Evolutionary conservation across 1,139 yeast genomes (phyloP), one percentile per base, ranked within the genome.

Genomic region (Schwanniomyces etchellsii): DNA sequence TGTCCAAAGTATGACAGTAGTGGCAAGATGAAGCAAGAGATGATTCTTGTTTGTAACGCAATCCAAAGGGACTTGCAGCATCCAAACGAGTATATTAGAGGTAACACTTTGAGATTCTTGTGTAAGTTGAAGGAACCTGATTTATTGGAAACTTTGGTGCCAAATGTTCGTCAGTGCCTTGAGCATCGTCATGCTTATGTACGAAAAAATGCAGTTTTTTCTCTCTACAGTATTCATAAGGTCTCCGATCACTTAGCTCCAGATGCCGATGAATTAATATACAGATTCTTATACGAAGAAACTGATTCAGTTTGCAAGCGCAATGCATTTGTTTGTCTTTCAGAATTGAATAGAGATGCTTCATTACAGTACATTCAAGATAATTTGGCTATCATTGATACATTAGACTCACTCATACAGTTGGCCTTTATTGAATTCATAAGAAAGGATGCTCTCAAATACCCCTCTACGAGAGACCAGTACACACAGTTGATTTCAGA

Each of bases 111-210:
- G 58, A 77, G 97, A 49, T 91, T 88, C 57, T 71, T 93, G 52
- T 78, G 91, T 40, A 93, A 91, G 55, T 70, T 93, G 55, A 82
- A 80, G 52, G 98, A 93, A 60, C 82, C 95, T 1, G 98, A 91
- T 55, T 73, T 93, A 44, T 72, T 93, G 54, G 98, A 93, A 60
- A 95, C 97, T 32, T 72, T 93, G 59, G 93, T 91, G 26, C 96
- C 98, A 24, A 81, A 93, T 29, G 89, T 89, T 30, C 77, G 96
- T 48, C 78, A 79, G 39, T 88, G 97, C 63, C 69, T 93, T 45
- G 95, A 84, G 44, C 96, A 93, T 58, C 83, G 98, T 47, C 97
- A 91, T 57, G 95, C 98, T 6, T 93, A 93, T 53, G 98, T 93
- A 38, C 80, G 99, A 55, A 93, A 93, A 59, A 91, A 93, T 55